Evolutionary conservation across 371 early-diverging fungal genomes (phyloP).

Genomic region (Rhizopus sp.): DNA sequence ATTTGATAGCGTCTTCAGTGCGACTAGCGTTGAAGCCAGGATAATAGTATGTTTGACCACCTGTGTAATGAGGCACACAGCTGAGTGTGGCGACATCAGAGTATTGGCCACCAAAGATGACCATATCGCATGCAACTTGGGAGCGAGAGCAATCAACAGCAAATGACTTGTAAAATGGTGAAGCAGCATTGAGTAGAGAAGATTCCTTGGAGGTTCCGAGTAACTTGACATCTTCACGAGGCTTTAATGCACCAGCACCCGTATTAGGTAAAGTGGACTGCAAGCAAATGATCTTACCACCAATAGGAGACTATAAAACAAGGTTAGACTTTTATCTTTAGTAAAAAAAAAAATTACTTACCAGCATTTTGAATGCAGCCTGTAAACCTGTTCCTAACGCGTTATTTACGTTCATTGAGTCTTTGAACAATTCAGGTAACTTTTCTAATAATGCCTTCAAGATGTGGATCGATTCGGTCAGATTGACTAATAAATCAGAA

Average conservation of each 20-base stretch:
- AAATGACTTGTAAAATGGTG: slow-evolving; percentile 91
- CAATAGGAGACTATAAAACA: slow-evolving; percentile 60
- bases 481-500: slow-evolving; percentile 82
- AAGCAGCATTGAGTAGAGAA: slow-evolving; percentile 79
- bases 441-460: slow-evolving; percentile 76
- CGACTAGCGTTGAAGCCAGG: slow-evolving; percentile 92
- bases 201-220: slow-evolving; percentile 89
- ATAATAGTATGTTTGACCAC: slow-evolving; percentile 94
- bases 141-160: slow-evolving; percentile 91
- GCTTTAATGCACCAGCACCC: slow-evolving; percentile 81
- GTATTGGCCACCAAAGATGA: slow-evolving; percentile 88
- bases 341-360: slow-evolving; percentile 21
- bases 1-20: slow-evolving; percentile 86
- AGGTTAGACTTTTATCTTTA: background rate
- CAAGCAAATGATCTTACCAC: slow-evolving; percentile 90
- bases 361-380: slow-evolving; percentile 83
- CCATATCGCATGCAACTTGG: slow-evolving; percentile 93
- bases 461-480: slow-evolving; percentile 71
- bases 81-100: slow-evolving; percentile 93
- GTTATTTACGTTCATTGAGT: slow-evolving; percentile 73
- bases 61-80: slow-evolving; percentile 88
- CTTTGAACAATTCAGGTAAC: slow-evolving; percentile 83
- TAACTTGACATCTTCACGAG: slow-evolving; percentile 84
- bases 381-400: slow-evolving; percentile 87
- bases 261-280: slow-evolving; percentile 83